phyloP scores from a whole-genome alignment of 768 basidiomycete species.

The Termitomyces eurrhizus region DNA sequence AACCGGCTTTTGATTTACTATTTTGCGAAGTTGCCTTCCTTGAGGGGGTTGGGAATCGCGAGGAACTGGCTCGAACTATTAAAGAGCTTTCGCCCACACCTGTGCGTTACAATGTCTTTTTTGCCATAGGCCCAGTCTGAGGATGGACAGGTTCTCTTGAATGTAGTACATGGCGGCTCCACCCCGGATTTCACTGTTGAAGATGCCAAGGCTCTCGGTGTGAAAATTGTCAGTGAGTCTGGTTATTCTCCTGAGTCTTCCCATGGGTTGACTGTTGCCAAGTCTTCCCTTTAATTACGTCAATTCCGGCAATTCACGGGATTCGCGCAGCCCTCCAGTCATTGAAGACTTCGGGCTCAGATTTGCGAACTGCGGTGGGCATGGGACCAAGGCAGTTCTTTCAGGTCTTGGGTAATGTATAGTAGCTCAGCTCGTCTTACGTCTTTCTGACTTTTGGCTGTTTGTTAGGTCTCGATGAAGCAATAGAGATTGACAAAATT shows the following conservation, averaged over 20 bases:
- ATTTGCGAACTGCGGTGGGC: slow-evolving; percentile 31
- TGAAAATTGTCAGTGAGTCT: slow-evolving; percentile 35
- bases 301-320: slow-evolving; percentile 44
- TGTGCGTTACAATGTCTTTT: slow-evolving; percentile 11
- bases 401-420: slow-evolving; percentile 39
- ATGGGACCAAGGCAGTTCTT: slow-evolving; percentile 53
- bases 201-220: slow-evolving; percentile 42
- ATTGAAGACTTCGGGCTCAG: slow-evolving; percentile 47
- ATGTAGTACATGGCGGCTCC: slow-evolving; percentile 47
- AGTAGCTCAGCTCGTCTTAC: neutral
- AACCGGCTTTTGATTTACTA: neutral
- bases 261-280: slow-evolving; percentile 4
- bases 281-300: slow-evolving; percentile 47
- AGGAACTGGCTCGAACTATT: slow-evolving; percentile 38
- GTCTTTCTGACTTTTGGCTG: neutral
- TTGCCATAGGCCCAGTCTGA: slow-evolving; percentile 2
- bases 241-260: neutral
- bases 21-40: slow-evolving; percentile 45
- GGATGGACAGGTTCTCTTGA: slow-evolving; percentile 35
- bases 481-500: slow-evolving; percentile 17
- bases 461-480: slow-evolving; percentile 20
- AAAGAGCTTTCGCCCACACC: slow-evolving; percentile 38
- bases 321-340: slow-evolving; percentile 44
- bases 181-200: slow-evolving; percentile 47
- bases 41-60: slow-evolving; percentile 45